Percentiles rank a stretch among this genome's conserved stretches.
Conservation (phyloP, 192 early-diverging fungal species). For the Linderina pennispora region DNA sequence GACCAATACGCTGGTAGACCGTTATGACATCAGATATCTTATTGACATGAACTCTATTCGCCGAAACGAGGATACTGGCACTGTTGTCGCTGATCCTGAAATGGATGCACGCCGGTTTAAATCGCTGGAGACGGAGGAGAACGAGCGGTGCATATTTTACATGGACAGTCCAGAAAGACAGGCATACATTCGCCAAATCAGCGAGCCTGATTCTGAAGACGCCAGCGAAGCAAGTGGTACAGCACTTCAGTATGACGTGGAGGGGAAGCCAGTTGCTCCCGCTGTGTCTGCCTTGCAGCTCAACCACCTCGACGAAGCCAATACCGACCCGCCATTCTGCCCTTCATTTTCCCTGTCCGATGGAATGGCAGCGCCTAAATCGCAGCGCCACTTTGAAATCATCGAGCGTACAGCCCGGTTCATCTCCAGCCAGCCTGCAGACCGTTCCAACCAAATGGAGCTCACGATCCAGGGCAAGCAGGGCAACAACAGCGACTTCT, state of each 20-base stretch:
- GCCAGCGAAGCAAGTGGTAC: background rate
- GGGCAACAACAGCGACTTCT: slow-evolving; percentile 63
- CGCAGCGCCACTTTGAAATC: slow-evolving; percentile 54
- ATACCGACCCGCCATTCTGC: background rate
- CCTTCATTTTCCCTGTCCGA: slow-evolving; percentile 18
- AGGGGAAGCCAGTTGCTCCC: slow-evolving; percentile 2
- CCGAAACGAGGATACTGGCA: too few species aligned
- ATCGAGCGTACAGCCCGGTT: slow-evolving; percentile 69
- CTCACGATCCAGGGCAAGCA: slow-evolving; percentile 69
- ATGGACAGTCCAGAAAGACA: slow-evolving; percentile 11
- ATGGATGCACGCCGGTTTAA: slow-evolving; percentile 14
- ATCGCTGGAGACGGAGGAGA: background rate
- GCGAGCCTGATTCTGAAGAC: background rate
- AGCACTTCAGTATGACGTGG: slow-evolving; percentile 1
- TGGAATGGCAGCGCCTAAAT: slow-evolving; percentile 36
- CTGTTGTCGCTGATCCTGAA: too few species aligned
- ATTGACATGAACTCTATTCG: too few species aligned
- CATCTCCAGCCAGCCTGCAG: slow-evolving; percentile 44
- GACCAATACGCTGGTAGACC: slow-evolving; percentile 8
- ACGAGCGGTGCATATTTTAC: slow-evolving; percentile 5
- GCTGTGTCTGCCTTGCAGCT: too few species aligned
- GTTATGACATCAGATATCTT: slow-evolving; percentile 36
- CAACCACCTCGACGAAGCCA: too few species aligned
- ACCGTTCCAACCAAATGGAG: slow-evolving; percentile 55
- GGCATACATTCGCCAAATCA: slow-evolving; percentile 6